phyloP scores from a whole-genome alignment of 371 early-diverging fungal genomes.

The Rhizopus sp. region DNA sequence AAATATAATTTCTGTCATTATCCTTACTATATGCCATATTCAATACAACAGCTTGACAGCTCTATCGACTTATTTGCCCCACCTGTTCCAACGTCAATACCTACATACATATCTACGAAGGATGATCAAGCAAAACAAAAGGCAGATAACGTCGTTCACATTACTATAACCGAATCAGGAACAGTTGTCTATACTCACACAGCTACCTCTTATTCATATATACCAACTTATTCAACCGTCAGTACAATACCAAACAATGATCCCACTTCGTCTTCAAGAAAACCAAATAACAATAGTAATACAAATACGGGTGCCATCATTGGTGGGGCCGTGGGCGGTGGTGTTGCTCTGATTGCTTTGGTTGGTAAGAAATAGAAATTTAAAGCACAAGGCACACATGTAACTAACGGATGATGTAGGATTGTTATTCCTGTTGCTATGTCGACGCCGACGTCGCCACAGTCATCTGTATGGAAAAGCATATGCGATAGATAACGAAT shows the following conservation, averaged over 20 bases:
- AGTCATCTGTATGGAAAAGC: not conserved
- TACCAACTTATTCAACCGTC: slow-evolving; percentile 18
- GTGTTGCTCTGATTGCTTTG: slow-evolving; percentile 15
- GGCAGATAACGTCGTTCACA: slow-evolving; percentile 20
- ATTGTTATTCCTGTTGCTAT: slow-evolving; percentile 9
- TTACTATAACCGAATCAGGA: slow-evolving; percentile 22
- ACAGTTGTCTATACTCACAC: slow-evolving; percentile 29
- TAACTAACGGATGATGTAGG: slow-evolving; percentile 1
- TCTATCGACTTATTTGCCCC: too few relatives aligned
- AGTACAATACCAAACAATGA: not conserved
- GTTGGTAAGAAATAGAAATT: slow-evolving; percentile 10
- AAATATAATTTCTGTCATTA: too few relatives aligned
- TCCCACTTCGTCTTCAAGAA: not conserved
- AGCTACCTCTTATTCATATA: slow-evolving; percentile 27
- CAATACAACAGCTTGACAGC: too few relatives aligned
- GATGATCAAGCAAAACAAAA: not conserved
- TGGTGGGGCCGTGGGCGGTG: slow-evolving; percentile 19
- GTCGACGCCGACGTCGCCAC: slow-evolving; percentile 1
- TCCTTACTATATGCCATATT: too few relatives aligned
- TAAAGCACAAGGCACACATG: not conserved
- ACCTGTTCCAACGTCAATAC: too few relatives aligned
- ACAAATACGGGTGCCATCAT: slow-evolving; percentile 16
- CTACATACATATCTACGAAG: too few relatives aligned
- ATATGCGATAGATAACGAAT: slow-evolving; percentile 1
- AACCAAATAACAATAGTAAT: not conserved